Percentiles rank a stretch among this genome's conserved stretches.
phyloP scores from a whole-genome alignment of 2,329 filamentous ascomycete species.

The Metarhizium brunneum region DNA sequence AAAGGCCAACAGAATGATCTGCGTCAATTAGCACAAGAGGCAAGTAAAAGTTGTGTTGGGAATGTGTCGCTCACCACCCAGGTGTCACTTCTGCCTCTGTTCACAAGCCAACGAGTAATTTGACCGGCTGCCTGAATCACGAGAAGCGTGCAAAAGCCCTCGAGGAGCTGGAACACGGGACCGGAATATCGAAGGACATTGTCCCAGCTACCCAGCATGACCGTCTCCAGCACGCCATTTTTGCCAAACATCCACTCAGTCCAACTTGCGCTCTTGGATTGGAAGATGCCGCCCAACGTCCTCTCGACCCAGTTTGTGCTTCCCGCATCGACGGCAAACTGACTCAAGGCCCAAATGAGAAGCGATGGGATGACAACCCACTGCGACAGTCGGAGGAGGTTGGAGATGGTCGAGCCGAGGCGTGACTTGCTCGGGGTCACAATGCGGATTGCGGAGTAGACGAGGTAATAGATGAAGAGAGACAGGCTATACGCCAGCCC shows the following conservation, averaged over 20 bases:
- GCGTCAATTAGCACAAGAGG: slow-evolving; percentile 23
- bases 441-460: slow-evolving; percentile 73
- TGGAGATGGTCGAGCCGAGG: slow-evolving; percentile 62
- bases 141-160: slow-evolving; percentile 92
- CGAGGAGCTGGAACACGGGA: slow-evolving; percentile 85
- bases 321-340: slow-evolving; percentile 86
- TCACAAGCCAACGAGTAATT: slow-evolving; percentile 90
- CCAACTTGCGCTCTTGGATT: slow-evolving; percentile 55
- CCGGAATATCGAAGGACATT: slow-evolving; percentile 81
- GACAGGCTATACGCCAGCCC: slow-evolving; percentile 89
- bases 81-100: slow-evolving; percentile 83
- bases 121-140: slow-evolving; percentile 94
- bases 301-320: slow-evolving; percentile 71
- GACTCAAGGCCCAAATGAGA: slow-evolving; percentile 90
- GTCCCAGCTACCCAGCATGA: slow-evolving; percentile 82
- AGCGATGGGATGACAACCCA: slow-evolving; percentile 79
- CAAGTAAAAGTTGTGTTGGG: neutral
- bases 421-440: slow-evolving; percentile 70
- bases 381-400: slow-evolving; percentile 65
- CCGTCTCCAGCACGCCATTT: slow-evolving; percentile 69
- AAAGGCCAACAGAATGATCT: slow-evolving; percentile 82
- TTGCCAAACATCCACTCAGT: slow-evolving; percentile 84
- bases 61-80: slow-evolving; percentile 67
- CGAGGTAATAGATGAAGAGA: slow-evolving; percentile 82
- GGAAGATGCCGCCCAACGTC: slow-evolving; percentile 60